Conservation (phyloP, 1,284 basidiomycete genomes). For the Gomphus sp. region DNA sequence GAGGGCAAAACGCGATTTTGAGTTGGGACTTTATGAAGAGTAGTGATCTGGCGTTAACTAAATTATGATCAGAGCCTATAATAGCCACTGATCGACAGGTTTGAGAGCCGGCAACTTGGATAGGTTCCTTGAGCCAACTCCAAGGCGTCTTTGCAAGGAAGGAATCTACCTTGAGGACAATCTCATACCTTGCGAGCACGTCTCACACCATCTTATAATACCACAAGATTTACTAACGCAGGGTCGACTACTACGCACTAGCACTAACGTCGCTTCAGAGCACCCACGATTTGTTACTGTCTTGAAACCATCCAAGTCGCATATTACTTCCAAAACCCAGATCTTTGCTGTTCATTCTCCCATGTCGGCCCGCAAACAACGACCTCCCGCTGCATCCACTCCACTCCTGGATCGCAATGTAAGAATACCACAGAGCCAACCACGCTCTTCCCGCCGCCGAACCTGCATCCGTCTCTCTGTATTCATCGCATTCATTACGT, state of each 20-base stretch:
- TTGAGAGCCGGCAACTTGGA: too few relatives aligned
- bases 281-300: not conserved
- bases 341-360: not conserved
- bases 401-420: not conserved
- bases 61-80: not conserved
- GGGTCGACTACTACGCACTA: too few relatives aligned
- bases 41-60: constrained; percentile 12
- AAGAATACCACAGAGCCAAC: not conserved
- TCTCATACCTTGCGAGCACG: not conserved
- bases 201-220: not conserved
- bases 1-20: constrained; percentile 51
- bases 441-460: not conserved
- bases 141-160: too few relatives aligned
- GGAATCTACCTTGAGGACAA: too few relatives aligned
- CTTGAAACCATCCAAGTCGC: not conserved
- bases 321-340: not conserved
- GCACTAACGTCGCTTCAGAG: too few relatives aligned
- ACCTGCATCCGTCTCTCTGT: not conserved
- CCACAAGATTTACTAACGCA: not conserved
- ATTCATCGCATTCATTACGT: not conserved
- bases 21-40: constrained; percentile 48
- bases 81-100: not conserved
- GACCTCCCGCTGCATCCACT: not conserved
- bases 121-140: too few relatives aligned
- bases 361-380: not conserved